A percentile compares a stretch with the other conserved stretches of the same genome.
Evolutionary conservation across 352 stramenopile species (phyloP).

Genomic region (Pythium grandisporangium): DNA sequence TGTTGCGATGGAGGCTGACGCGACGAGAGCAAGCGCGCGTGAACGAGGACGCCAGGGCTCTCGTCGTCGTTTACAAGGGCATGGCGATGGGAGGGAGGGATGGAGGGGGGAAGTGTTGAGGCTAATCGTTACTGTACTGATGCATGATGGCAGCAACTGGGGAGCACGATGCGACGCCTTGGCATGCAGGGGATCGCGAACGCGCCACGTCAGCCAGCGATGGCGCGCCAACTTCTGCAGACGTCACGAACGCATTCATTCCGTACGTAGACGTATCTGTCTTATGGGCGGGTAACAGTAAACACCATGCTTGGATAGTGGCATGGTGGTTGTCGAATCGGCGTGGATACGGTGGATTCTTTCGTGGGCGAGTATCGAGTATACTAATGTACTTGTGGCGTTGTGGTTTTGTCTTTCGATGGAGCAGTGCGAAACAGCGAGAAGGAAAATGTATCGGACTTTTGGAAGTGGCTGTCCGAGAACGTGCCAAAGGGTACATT

Average conservation of each 20-base stretch:
- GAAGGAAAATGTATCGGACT: constrained; percentile 45
- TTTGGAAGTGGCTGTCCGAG: constrained; percentile 69
- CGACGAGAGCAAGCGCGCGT: too few relatives aligned
- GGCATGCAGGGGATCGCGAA: constrained; percentile 26
- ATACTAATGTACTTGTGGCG: not conserved
- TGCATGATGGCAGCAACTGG: constrained; percentile 48
- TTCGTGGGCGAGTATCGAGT: not conserved
- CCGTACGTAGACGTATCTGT: too few relatives aligned
- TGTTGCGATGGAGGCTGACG: too few relatives aligned
- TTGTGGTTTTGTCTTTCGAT: not conserved
- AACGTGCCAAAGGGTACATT: constrained; percentile 57
- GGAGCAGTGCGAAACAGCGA: constrained; percentile 29
- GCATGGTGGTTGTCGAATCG: too few relatives aligned
- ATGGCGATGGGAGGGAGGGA: too few relatives aligned
- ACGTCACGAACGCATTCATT: constrained; percentile 40
- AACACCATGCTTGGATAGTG: too few relatives aligned
- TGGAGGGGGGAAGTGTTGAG: too few relatives aligned
- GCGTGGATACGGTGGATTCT: too few relatives aligned
- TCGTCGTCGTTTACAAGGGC: too few relatives aligned
- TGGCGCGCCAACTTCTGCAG: constrained; percentile 39
- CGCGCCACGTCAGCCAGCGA: constrained; percentile 21
- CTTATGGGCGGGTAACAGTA: too few relatives aligned
- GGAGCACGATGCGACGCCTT: constrained; percentile 42
- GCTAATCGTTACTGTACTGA: too few relatives aligned
- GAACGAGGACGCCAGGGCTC: too few relatives aligned